phyloP scores from a whole-genome alignment of 75 land plant genomes.

The Cryptomeria japonica region DNA sequence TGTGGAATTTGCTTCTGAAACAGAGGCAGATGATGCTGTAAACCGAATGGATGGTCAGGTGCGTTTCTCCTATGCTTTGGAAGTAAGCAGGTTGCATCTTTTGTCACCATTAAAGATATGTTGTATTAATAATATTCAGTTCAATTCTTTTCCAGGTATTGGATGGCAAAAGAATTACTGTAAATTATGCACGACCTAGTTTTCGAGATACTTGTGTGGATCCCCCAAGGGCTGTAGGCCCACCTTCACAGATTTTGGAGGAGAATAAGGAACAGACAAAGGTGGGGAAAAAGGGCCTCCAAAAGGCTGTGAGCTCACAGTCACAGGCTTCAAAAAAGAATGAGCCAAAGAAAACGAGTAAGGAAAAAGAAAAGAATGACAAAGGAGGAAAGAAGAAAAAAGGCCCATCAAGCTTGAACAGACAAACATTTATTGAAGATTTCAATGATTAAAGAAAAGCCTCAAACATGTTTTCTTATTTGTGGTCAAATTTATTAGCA shows the following conservation, averaged over 20 bases:
- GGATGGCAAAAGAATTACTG: constrained; percentile 47
- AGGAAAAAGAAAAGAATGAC: neutral
- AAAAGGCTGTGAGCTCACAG: neutral
- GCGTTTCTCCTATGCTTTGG: neutral
- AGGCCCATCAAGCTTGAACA: neutral
- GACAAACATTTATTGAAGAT: neutral
- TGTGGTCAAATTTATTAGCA: neutral
- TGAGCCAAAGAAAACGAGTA: neutral
- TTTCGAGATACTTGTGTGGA: neutral
- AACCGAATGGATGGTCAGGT: constrained; percentile 52
- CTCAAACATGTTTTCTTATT: neutral
- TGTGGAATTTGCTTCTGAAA: constrained; percentile 52
- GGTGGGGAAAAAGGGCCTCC: neutral
- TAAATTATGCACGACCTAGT: constrained; percentile 28
- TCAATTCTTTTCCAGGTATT: constrained; percentile 26
- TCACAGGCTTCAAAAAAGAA: neutral
- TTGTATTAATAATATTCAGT: neutral
- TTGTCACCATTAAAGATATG: neutral
- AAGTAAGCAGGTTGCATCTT: neutral
- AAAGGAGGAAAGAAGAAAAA: neutral
- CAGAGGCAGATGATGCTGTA: constrained; percentile 32
- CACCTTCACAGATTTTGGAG: neutral
- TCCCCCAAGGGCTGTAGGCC: constrained; percentile 7
- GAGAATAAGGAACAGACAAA: neutral
- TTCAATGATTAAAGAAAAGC: neutral